These are phyloP conservation scores for Aspergillus avenaceus DNA, from an alignment of 495 filamentous ascomycete genomes.

Conservation along the genomic window DNA sequence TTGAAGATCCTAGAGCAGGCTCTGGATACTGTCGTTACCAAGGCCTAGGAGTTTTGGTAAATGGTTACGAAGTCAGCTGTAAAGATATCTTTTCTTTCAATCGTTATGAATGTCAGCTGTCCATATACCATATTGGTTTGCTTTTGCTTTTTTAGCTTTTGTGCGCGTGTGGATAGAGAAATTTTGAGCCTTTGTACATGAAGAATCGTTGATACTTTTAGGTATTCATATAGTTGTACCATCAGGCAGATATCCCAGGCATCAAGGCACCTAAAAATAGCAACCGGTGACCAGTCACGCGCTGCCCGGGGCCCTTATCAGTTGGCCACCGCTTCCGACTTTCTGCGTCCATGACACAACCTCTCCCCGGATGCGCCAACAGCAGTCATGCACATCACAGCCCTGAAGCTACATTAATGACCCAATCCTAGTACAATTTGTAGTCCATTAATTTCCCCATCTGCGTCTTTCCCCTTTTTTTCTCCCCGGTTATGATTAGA, in stretches of 20 bases:
- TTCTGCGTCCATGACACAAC: neutral
- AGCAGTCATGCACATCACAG: neutral
- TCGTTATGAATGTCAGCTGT: neutral
- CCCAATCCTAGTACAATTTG: slow-evolving; percentile 1
- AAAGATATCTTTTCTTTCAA: neutral
- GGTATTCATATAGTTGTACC: too few species aligned
- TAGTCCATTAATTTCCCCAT: slow-evolving; percentile 10
- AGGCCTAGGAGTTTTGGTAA: neutral
- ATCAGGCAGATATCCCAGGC: slow-evolving; percentile 1
- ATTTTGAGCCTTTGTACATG: too few species aligned
- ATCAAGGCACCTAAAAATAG: slow-evolving; percentile 2
- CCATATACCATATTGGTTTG: neutral
- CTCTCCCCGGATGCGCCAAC: neutral
- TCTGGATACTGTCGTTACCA: slow-evolving; percentile 49
- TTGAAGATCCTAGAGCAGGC: slow-evolving; percentile 74
- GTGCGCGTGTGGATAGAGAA: too few species aligned
- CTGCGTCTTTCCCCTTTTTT: slow-evolving; percentile 4
- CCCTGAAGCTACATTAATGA: neutral
- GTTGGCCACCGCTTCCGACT: neutral
- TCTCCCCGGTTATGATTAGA: slow-evolving; percentile 16
- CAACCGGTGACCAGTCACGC: neutral
- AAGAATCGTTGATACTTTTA: too few species aligned
- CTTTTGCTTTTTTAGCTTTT: neutral
- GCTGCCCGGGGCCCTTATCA: neutral
- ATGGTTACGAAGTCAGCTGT: neutral